Evolutionary conservation across 192 early-diverging fungal species (phyloP).

Genomic region (Backusella parvicylindrica): DNA sequence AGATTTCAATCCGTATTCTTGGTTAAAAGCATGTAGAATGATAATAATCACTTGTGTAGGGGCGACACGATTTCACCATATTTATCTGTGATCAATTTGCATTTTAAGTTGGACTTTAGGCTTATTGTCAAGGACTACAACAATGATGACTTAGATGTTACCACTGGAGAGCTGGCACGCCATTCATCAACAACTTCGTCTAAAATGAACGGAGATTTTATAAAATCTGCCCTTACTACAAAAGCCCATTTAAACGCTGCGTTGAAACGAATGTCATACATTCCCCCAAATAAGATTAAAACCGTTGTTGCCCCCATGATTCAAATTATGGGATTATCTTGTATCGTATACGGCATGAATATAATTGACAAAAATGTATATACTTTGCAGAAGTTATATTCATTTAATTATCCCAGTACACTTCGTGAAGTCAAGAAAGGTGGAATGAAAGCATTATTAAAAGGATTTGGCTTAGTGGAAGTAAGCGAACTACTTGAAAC

Average conservation of each 20-base stretch:
- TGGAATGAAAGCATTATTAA: neutral
- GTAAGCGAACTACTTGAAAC: slow-evolving; percentile 5
- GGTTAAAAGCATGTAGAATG: neutral
- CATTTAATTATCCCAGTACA: slow-evolving; percentile 6
- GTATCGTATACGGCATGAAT: slow-evolving; percentile 2
- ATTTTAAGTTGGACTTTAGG: slow-evolving; percentile 7
- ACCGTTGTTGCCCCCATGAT: neutral
- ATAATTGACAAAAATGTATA: slow-evolving; percentile 9
- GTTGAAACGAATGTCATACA: neutral
- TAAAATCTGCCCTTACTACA: slow-evolving; percentile 1
- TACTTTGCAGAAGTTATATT: neutral
- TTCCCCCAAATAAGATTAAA: neutral
- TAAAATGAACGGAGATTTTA: neutral
- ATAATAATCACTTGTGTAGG: slow-evolving; percentile 5
- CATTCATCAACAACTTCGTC: slow-evolving; percentile 6
- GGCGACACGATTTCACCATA: neutral
- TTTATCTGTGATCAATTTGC: slow-evolving; percentile 5
- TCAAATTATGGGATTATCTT: slow-evolving; percentile 11
- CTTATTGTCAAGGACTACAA: slow-evolving; percentile 9
- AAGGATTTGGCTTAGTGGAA: neutral
- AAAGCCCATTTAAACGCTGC: slow-evolving; percentile 3
- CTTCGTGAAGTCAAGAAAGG: slow-evolving; percentile 1
- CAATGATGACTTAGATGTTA: neutral
- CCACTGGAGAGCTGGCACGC: slow-evolving; percentile 8
- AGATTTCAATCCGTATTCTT: slow-evolving; percentile 1